Evolutionary conservation across 2,329 filamentous ascomycete genomes (phyloP), one percentile per base, ranked within the genome.

Genomic region (Talaromyces sp.): DNA sequence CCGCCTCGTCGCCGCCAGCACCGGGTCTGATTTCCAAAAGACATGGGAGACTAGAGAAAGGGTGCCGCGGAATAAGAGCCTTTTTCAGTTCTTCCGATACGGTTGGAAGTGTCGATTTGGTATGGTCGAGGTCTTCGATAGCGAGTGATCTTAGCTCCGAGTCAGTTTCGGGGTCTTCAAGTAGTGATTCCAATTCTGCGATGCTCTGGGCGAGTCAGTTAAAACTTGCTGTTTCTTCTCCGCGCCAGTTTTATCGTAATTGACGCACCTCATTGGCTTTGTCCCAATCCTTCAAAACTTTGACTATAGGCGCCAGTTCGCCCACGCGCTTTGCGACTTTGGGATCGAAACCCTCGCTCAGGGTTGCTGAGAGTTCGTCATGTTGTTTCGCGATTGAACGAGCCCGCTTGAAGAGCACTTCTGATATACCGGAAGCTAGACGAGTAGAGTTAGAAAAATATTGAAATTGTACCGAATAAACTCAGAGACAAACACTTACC

Each of bases 11-110:
- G 2, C 95, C 95, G 41, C 95, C 95, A 0, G 92, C 93, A 0
- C 95, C 95, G 0, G 95, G 95, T 0, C 93, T 86, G 62, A 99
- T 89, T 77, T 99, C 95, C 49, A 99, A 78, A 64, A 99, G 83
- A 74, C 93, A 98, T 58, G 93, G 91, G 67, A 98, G 83, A 64
- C 91, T 84, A 32, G 91, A 91, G 72, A 97, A 99, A 2, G 93
- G 90, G 73, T 99, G 93, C 46, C 86, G 85, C 0, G 95, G 95
- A 17, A 96, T 89, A 58, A 99, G 82, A 52, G 89, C 86, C 24
- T 83, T 85, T 27, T 91, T 91, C 50, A 99, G 82, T 38, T 84
- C 84, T 41, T 82, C 82, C 0, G 86, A 86, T 27, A 96, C 83
- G 0, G 77, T 71, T 2, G 83, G 80, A 26, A 97, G 82, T 61